These are phyloP conservation scores for Penicillium silybi DNA, from an alignment of 495 filamentous ascomycete genomes.

Conservation along the genomic window DNA sequence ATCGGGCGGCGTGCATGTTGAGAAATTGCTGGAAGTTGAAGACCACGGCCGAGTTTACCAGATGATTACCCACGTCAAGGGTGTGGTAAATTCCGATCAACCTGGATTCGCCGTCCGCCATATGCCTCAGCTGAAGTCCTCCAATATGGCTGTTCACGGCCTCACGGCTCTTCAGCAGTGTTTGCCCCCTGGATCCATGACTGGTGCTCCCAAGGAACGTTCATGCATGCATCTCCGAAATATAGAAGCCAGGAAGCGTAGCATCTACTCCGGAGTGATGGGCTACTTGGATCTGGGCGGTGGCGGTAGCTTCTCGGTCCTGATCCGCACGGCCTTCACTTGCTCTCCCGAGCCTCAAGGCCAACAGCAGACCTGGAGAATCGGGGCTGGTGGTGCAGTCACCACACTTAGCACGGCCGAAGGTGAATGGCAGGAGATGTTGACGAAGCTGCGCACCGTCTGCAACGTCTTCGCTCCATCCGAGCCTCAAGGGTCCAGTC, in stretches of 20 bases:
- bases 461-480: constrained; percentile 45
- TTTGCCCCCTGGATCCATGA: constrained; percentile 91
- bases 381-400: constrained; percentile 86
- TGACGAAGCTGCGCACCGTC: constrained; percentile 70
- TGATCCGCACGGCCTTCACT: constrained; percentile 74
- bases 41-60: constrained; percentile 87
- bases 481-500: background rate
- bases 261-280: constrained; percentile 83
- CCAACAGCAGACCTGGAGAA: constrained; percentile 60
- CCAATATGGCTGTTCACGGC: constrained; percentile 49
- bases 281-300: constrained; percentile 87
- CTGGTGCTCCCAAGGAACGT: constrained; percentile 87
- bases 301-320: constrained; percentile 80
- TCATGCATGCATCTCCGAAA: constrained; percentile 73
- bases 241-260: constrained; percentile 64
- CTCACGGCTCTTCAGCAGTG: constrained; percentile 72
- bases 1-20: constrained; percentile 59
- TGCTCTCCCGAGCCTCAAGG: constrained; percentile 34
- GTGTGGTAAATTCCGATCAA: constrained; percentile 44
- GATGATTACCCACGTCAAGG: constrained; percentile 84
- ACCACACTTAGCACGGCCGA: constrained; percentile 72
- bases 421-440: constrained; percentile 90
- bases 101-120: constrained; percentile 34
- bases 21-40: constrained; percentile 75
- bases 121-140: constrained; percentile 30